Percentiles rank a stretch among this genome's conserved stretches.
phyloP scores from a whole-genome alignment of 805 yeast species.

The Hagleromyces aurorensis region DNA sequence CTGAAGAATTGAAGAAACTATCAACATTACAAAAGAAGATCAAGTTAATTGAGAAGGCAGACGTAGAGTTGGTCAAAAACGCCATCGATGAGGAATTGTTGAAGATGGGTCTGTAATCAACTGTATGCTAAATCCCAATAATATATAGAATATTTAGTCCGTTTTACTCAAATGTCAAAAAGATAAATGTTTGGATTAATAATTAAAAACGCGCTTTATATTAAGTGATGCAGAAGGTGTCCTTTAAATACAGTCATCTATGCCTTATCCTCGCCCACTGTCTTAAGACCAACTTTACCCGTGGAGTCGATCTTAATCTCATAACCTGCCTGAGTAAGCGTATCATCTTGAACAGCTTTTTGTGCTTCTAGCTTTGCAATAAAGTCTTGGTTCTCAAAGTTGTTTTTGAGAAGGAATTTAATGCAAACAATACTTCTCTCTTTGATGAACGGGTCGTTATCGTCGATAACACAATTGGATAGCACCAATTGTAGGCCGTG shows the following conservation, averaged over 20 bases:
- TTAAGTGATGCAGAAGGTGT: too few species aligned
- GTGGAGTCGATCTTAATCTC: conserved; percentile 57
- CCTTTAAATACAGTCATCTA: too few species aligned
- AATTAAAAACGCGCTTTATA: too few species aligned
- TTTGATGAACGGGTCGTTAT: conserved; percentile 78
- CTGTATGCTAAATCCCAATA: conserved; percentile 2
- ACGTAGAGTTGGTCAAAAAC: conserved; percentile 63
- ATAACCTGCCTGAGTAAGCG: conserved; percentile 64
- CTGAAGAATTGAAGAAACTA: conserved; percentile 74
- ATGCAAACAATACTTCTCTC: conserved; percentile 80
- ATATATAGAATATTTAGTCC: conserved; percentile 1
- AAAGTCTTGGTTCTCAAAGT: conserved; percentile 63
- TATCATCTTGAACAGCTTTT: conserved; percentile 49
- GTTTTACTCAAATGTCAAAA: neutral
- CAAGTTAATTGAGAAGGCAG: conserved; percentile 60
- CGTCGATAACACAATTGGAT: conserved; percentile 79
- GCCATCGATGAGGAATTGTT: conserved; percentile 67
- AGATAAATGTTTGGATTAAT: neutral
- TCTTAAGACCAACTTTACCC: conserved; percentile 58
- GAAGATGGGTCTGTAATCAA: conserved; percentile 35
- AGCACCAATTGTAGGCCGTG: conserved; percentile 68
- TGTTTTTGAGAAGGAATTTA: conserved; percentile 55
- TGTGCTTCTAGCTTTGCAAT: conserved; percentile 73
- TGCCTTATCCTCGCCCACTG: conserved; percentile 9
- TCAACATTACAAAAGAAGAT: conserved; percentile 67